Percentiles rank a stretch among this genome's conserved stretches.
These are phyloP conservation scores for Pleoardoris graminearum DNA, from an alignment of 2,329 filamentous ascomycete species.

Conservation along the genomic window DNA sequence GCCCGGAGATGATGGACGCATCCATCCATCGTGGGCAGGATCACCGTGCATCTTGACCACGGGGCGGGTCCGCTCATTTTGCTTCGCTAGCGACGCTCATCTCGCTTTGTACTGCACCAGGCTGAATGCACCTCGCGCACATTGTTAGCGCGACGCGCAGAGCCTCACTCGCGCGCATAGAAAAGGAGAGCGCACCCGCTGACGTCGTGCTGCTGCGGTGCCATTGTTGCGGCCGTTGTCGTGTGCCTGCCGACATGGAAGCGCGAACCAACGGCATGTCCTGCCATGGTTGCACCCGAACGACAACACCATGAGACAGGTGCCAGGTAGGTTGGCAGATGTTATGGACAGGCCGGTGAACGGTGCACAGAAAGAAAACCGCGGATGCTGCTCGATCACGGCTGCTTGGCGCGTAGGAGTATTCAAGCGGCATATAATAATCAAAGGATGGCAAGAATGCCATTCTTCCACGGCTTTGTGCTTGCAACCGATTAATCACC, in stretches of 20 bases:
- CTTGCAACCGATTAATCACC: too few species aligned
- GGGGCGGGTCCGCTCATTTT: not conserved
- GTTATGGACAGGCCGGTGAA: too few species aligned
- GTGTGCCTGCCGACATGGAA: not conserved
- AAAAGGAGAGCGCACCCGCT: constrained; percentile 1
- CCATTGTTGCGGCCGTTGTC: not conserved
- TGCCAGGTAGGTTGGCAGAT: too few species aligned
- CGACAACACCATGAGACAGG: too few species aligned
- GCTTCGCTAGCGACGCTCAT: constrained; percentile 3
- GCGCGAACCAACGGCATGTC: too few species aligned
- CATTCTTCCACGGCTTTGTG: too few species aligned
- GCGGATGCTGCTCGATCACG: too few species aligned
- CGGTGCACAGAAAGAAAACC: too few species aligned
- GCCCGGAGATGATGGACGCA: constrained; percentile 2
- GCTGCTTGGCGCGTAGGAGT: too few species aligned
- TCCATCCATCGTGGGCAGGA: not conserved
- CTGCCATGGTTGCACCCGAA: too few species aligned
- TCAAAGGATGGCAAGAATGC: too few species aligned
- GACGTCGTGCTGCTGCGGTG: not conserved
- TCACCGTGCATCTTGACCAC: not conserved
- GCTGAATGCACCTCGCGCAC: not conserved
- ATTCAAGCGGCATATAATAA: too few species aligned
- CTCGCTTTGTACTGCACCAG: constrained; percentile 2
- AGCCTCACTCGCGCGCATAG: not conserved
- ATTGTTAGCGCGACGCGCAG: not conserved